Percentiles rank a stretch among this genome's conserved stretches.
phyloP scores from a whole-genome alignment of 192 early-diverging fungal genomes.

The Coemansia sp. region DNA sequence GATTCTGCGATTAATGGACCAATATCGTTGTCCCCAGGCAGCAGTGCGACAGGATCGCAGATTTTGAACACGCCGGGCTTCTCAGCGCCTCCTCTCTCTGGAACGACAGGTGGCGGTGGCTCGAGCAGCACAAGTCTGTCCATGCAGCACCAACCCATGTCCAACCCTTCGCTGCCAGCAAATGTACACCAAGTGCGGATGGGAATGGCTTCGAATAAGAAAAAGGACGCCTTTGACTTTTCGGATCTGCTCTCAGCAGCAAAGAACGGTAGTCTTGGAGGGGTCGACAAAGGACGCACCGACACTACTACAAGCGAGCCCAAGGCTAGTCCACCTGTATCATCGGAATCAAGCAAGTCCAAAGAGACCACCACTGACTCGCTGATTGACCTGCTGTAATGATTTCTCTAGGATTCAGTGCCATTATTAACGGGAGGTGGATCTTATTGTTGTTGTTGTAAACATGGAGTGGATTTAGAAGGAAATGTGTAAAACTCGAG shows the following conservation, averaged over 20 bases:
- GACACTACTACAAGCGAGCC: background rate
- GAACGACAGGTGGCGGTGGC: background rate
- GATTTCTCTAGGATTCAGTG: background rate
- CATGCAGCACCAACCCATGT: slow-evolving; percentile 32
- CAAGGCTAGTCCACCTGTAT: background rate
- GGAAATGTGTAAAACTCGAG: too few relatives aligned
- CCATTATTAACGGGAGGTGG: too few relatives aligned
- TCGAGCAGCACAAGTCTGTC: slow-evolving; percentile 3
- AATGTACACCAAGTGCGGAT: slow-evolving; percentile 41
- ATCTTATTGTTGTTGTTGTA: too few relatives aligned
- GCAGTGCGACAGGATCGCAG: background rate
- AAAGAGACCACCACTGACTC: slow-evolving; percentile 2
- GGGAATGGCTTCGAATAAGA: slow-evolving; percentile 13
- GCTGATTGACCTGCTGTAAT: slow-evolving; percentile 5
- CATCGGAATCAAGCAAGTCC: slow-evolving; percentile 3
- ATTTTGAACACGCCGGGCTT: slow-evolving; percentile 25
- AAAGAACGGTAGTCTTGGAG: slow-evolving; percentile 39
- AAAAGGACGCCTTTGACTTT: slow-evolving; percentile 54
- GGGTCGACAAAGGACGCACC: background rate
- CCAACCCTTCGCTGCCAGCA: slow-evolving; percentile 46
- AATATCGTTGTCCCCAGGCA: slow-evolving; percentile 7
- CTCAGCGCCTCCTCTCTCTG: slow-evolving; percentile 10
- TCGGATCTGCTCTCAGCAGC: slow-evolving; percentile 43
- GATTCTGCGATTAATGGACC: slow-evolving; percentile 5
- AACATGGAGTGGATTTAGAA: too few relatives aligned